Evolutionary conservation across 805 yeast species (phyloP), one percentile per base, ranked within the genome.

Genomic region (Metschnikowia bowlesiae): DNA sequence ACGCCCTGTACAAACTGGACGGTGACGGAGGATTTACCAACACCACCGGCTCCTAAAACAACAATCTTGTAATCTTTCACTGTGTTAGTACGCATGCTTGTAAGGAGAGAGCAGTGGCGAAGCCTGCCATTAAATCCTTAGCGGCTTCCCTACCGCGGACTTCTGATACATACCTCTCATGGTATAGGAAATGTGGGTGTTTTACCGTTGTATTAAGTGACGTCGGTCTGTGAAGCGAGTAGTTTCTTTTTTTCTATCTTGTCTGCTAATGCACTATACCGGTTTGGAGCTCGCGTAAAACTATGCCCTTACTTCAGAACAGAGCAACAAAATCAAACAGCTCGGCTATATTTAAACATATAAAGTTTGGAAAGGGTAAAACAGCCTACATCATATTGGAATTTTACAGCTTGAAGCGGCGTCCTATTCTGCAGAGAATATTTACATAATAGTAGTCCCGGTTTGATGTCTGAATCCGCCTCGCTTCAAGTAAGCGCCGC

Each of bases 31-130:
- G 97, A 89, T 62, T 92, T 92, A 60, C 99, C 99, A 8, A 89
- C 97, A 69, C 97, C 97, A 60, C 97, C 97, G 11, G 97, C 96
- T 53, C 99, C 99, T 51, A 92, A 74, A 16, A 92, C 94, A 14
- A 89, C 97, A 41, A 94, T 74, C 64, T 89, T 89, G 67, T 90
- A 90, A 64, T 91, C 97, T 80, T 52, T 42, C 39, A 44, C 38
- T 48, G 34, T 47, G 53, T 53, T 53, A 53, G 56, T 53, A 53
- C 14, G 42, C 30, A 35, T 44, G 30, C 11, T 11, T 6, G 9
- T 6, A 30, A 1, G 4, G n/a, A 28, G 8, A 35, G 8, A 16
- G 16, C 40, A 11, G 16, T 26, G 34, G 28, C 39, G 33, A 14
- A 8, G 6, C 16, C 11, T 39, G 34, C 22, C 13, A 29, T 30